These are phyloP conservation scores for Diaporthe humulicola DNA, from an alignment of 2,329 filamentous ascomycete species.

Conservation along the genomic window DNA sequence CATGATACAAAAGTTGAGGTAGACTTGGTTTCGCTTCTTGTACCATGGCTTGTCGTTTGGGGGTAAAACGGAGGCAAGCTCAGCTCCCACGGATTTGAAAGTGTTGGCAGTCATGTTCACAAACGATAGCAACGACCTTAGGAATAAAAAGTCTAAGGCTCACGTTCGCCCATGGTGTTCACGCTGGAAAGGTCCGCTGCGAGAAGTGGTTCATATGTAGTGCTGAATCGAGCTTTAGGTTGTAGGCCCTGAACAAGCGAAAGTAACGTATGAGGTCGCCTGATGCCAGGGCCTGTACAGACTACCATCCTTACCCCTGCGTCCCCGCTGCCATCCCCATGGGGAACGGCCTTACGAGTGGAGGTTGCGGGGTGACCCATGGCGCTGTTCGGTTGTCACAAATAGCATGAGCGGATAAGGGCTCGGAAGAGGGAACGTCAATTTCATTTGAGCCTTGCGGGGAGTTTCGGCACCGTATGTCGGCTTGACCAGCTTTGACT, in stretches of 20 bases:
- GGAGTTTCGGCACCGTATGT: not conserved
- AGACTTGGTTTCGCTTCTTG: constrained; percentile 20
- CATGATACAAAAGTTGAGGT: constrained; percentile 9
- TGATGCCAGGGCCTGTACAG: not conserved
- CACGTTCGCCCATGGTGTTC: not conserved
- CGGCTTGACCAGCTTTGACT: not conserved
- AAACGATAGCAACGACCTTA: not conserved
- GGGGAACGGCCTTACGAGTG: not conserved
- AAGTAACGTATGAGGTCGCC: not conserved
- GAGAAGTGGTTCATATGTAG: not conserved
- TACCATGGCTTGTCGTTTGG: constrained; percentile 14
- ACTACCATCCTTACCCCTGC: not conserved
- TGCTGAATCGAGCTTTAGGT: not conserved
- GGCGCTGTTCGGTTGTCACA: not conserved
- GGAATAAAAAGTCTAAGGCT: not conserved
- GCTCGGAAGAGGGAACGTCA: not conserved
- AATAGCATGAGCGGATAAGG: not conserved
- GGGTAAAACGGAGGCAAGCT: not conserved
- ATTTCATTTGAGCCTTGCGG: not conserved
- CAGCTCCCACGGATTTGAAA: constrained; percentile 15
- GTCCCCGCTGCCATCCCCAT: not conserved
- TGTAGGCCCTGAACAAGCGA: not conserved
- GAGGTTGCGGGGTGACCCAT: not conserved
- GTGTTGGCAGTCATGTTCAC: constrained; percentile 4
- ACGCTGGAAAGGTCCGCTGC: not conserved